Conservation (phyloP, 2,329 filamentous ascomycete species). For the Fusarium sp. region DNA sequence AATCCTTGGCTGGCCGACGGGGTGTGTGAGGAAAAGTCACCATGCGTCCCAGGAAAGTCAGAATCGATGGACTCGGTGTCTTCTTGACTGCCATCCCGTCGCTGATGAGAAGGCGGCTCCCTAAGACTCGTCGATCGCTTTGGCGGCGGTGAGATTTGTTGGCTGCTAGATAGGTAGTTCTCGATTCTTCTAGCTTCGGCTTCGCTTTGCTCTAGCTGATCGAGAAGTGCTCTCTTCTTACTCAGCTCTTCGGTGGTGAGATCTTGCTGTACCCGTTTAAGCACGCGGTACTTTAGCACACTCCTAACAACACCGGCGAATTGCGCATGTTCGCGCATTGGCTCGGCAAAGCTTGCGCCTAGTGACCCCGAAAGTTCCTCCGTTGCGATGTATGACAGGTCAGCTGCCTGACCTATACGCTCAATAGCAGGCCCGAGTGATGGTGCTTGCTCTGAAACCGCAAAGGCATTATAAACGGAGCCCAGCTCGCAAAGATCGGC, state of each 20-base stretch:
- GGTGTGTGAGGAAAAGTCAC: slow-evolving; percentile 70
- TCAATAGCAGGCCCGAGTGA: slow-evolving; percentile 94
- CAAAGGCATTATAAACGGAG: slow-evolving; percentile 96
- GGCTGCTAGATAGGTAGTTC: slow-evolving; percentile 84
- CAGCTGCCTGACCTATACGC: slow-evolving; percentile 91
- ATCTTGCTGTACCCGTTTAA: slow-evolving; percentile 96
- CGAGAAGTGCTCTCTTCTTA: slow-evolving; percentile 84
- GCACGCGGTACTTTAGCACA: slow-evolving; percentile 87
- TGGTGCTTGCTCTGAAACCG: slow-evolving; percentile 89
- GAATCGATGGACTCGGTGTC: slow-evolving; percentile 94
- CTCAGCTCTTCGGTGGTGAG: slow-evolving; percentile 94
- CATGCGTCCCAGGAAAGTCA: slow-evolving; percentile 91
- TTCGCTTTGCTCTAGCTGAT: slow-evolving; percentile 93
- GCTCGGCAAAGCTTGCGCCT: slow-evolving; percentile 95
- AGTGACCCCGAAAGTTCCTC: slow-evolving; percentile 88
- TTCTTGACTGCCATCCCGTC: slow-evolving; percentile 70
- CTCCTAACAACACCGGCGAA: slow-evolving; percentile 93
- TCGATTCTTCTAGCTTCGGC: slow-evolving; percentile 93
- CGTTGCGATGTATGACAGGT: slow-evolving; percentile 95
- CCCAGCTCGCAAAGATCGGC: slow-evolving; percentile 92
- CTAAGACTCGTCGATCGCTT: slow-evolving; percentile 72
- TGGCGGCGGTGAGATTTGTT: slow-evolving; percentile 69
- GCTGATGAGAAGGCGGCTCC: slow-evolving; percentile 61
- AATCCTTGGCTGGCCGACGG: slow-evolving; percentile 81
- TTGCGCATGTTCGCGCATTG: slow-evolving; percentile 97